Evolutionary conservation across 2,329 filamentous ascomycete genomes (phyloP).

Genomic region (Gaeumannomyces tritici): DNA sequence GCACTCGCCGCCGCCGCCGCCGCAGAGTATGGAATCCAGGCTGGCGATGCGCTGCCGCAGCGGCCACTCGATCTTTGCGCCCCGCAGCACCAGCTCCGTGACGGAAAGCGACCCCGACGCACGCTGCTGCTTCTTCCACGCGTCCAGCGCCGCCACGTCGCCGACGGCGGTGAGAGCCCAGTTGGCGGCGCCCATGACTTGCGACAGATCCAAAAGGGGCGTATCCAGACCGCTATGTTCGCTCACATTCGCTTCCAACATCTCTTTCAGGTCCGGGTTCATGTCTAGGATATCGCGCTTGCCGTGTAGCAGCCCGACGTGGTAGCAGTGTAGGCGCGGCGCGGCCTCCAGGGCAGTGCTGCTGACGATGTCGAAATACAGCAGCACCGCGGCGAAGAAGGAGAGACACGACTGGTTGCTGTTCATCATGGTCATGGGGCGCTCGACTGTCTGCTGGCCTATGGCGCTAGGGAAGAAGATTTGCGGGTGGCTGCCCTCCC

Average conservation of each 20-base stretch:
- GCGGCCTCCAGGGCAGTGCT: conserved; percentile 20
- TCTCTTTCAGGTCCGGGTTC: not conserved
- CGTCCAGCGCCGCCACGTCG: conserved; percentile 41
- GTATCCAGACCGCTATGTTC: not conserved
- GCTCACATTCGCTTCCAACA: not conserved
- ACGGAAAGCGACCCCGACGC: conserved; percentile 32
- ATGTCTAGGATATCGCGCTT: conserved; percentile 14
- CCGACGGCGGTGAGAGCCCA: conserved; percentile 46
- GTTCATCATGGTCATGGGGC: conserved; percentile 13
- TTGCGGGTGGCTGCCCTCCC: conserved; percentile 4
- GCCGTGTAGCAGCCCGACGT: conserved; percentile 20
- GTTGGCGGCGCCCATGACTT: conserved; percentile 46
- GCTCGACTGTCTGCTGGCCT: not conserved
- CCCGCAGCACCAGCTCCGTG: conserved; percentile 34
- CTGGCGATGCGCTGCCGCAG: conserved; percentile 22
- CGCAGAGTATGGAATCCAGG: conserved; percentile 11
- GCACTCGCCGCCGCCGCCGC: not conserved
- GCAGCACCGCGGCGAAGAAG: conserved; percentile 22
- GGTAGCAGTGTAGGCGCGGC: conserved; percentile 22
- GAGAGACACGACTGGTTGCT: conserved; percentile 21
- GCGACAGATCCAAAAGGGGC: conserved; percentile 28
- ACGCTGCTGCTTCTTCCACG: conserved; percentile 42
- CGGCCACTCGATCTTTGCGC: conserved; percentile 26
- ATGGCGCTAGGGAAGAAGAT: not conserved
- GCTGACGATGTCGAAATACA: conserved; percentile 26